Percentiles rank a stretch among this genome's conserved stretches.
phyloP scores from a whole-genome alignment of 2,329 filamentous ascomycete genomes.

The Colletotrichum lentis region DNA sequence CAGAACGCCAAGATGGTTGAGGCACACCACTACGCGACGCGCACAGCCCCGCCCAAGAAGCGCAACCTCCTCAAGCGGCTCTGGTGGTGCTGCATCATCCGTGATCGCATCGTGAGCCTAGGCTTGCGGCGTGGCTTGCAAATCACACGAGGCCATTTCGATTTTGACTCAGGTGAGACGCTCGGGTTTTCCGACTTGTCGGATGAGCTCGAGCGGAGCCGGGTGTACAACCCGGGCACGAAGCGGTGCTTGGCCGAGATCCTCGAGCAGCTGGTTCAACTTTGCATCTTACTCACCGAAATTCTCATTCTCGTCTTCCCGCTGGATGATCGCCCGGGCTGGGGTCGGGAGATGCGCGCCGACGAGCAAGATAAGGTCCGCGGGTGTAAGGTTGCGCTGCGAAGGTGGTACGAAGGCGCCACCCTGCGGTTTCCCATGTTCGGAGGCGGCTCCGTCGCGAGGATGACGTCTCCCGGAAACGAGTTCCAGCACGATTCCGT shows the following conservation, averaged over 20 bases:
- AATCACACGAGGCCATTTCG: slow-evolving; percentile 57
- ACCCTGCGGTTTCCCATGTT: slow-evolving; percentile 51
- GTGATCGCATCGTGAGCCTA: slow-evolving; percentile 59
- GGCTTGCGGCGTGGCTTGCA: slow-evolving; percentile 61
- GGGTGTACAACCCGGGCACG: slow-evolving; percentile 55
- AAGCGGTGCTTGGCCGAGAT: slow-evolving; percentile 56
- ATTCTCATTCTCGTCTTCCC: slow-evolving; percentile 57
- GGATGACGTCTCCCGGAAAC: slow-evolving; percentile 41
- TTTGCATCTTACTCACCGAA: slow-evolving; percentile 58
- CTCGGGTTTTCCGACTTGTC: slow-evolving; percentile 55
- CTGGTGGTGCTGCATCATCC: slow-evolving; percentile 64
- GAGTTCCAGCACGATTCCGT: slow-evolving; percentile 53
- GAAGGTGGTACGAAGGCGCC: slow-evolving; percentile 52
- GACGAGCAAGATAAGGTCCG: slow-evolving; percentile 47
- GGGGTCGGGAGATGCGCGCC: slow-evolving; percentile 47
- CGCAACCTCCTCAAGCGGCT: slow-evolving; percentile 57
- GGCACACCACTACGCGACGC: slow-evolving; percentile 52
- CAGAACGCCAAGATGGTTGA: slow-evolving; percentile 58
- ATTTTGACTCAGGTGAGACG: slow-evolving; percentile 50
- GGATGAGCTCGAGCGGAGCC: slow-evolving; percentile 55
- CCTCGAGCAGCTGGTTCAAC: slow-evolving; percentile 55
- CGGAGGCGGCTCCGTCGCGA: slow-evolving; percentile 45
- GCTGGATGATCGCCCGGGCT: slow-evolving; percentile 52
- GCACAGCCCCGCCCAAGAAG: slow-evolving; percentile 48
- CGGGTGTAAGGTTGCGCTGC: slow-evolving; percentile 49